Evolutionary conservation across 2,329 filamentous ascomycete genomes (phyloP), one percentile per base, ranked within the genome.

Genomic region (Penicillium sp.): DNA sequence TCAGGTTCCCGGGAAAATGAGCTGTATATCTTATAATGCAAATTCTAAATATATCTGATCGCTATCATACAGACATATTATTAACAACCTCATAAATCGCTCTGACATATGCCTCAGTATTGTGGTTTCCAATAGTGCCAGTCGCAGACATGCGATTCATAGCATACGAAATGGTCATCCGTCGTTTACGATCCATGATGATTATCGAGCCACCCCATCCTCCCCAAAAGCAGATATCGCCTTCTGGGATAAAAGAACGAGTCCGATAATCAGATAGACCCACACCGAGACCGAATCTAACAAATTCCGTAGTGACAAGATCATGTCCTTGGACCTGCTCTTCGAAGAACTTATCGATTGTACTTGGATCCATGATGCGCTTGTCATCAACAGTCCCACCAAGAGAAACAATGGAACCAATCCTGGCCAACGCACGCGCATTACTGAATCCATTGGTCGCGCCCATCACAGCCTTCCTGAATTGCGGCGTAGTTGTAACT

Each of bases 361-460:
- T 81, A 19, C 72, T 53, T 0, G 72, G 69, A n/a, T 31, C 14
- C 0, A 76, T 77, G 4, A 84, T 61, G 39, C 79, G 66, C n/a
- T 64, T 66, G 16, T 65, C 64, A 48, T 73, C 69, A 3, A 74
- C 69, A 2, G 53, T 54, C 0, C 76, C 76, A 11, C 68, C 66
- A 0, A 71, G 58, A 3, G 77, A 64, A 19, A 80, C 65, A 5
- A 72, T 55, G 5, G 77, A 77, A 8, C 80, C 67, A 21, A 83
- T 77, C 1, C 70, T 70, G 6, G 72, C 75, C 25, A 83, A 49
- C 0, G 71, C 72, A 4, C 75, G 70, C 11, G 80, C 78, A 59
- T 83, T 84, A 1, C 67, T 62, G 52, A 81, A 76, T 1, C 81
- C 81, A 57, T 80, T 81, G 1, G 67, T 61, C 0, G 75, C 75